Percentiles rank a stretch among this genome's conserved stretches.
Conservation (phyloP, 495 filamentous ascomycete species). For the Diplogelasinospora grovesii region DNA sequence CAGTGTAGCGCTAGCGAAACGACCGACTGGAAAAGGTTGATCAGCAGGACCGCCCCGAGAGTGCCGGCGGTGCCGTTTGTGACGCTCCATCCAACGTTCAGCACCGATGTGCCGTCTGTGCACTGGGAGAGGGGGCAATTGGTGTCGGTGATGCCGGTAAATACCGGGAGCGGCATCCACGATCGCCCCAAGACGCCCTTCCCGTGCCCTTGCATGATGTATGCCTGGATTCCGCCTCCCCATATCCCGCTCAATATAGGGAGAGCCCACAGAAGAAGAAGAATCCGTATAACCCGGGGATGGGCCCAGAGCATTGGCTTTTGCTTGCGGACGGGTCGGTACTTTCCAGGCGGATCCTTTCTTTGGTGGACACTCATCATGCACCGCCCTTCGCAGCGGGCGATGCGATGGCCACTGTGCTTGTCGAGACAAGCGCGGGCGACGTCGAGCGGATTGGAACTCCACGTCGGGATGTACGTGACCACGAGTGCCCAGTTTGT, state of each 20-base stretch:
- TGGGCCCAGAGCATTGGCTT: conserved; percentile 20
- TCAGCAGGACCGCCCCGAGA: conserved; percentile 21
- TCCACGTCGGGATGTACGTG: conserved; percentile 28
- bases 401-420: conserved; percentile 15
- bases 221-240: conserved; percentile 20
- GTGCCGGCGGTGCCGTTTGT: conserved; percentile 16
- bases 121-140: conserved; percentile 18
- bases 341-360: conserved; percentile 20
- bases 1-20: conserved; percentile 39
- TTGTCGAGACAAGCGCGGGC: conserved; percentile 17
- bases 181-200: conserved; percentile 24
- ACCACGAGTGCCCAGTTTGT: conserved; percentile 28
- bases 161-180: conserved; percentile 21
- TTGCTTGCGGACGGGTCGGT: conserved; percentile 24
- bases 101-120: conserved; percentile 28
- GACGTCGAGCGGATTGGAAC: conserved; percentile 32
- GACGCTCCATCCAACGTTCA: conserved; percentile 25
- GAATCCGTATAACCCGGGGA: conserved; percentile 19
- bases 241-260: conserved; percentile 22
- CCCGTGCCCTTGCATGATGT: conserved; percentile 14
- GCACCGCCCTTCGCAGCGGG: conserved; percentile 19
- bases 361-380: conserved; percentile 27
- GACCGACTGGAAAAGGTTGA: conserved; percentile 25
- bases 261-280: conserved; percentile 19
- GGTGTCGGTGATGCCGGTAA: conserved; percentile 20